Evolutionary conservation across 139 green algal species (phyloP).

Genomic region (Chlamydomonas asymmetrica): DNA sequence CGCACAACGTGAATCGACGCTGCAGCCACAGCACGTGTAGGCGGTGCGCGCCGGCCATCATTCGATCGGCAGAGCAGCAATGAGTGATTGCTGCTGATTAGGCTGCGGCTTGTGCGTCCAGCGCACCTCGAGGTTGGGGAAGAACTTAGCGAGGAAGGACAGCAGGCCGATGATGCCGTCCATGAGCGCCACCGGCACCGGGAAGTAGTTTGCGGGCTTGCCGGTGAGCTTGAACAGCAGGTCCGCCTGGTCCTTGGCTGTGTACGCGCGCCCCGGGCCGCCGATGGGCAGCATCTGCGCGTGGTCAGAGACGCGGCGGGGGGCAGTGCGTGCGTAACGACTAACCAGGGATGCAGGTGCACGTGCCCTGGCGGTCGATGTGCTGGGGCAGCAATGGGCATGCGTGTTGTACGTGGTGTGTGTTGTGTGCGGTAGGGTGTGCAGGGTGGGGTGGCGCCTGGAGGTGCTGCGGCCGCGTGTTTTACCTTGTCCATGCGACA

Average conservation of each 20-base stretch:
- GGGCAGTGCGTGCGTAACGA: too few species aligned
- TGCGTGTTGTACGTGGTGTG: too few species aligned
- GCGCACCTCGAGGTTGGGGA: constrained; percentile 81
- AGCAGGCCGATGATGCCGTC: constrained; percentile 93
- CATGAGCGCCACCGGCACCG: constrained; percentile 94
- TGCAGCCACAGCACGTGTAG: too few species aligned
- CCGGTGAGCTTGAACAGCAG: constrained; percentile 91
- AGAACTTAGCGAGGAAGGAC: constrained; percentile 81
- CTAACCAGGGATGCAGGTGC: too few species aligned
- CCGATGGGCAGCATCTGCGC: constrained; percentile 93
- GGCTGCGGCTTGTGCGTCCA: not conserved
- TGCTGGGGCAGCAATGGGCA: too few species aligned
- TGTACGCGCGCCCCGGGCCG: constrained; percentile 87
- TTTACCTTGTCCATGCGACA: too few species aligned
- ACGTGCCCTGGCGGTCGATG: too few species aligned
- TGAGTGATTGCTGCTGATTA: not conserved
- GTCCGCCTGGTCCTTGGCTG: constrained; percentile 87
- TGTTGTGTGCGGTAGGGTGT: not conserved
- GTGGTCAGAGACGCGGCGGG: too few species aligned
- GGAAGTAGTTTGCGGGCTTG: constrained; percentile 83
- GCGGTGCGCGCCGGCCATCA: too few species aligned
- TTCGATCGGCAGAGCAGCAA: too few species aligned
- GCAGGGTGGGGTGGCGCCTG: not conserved
- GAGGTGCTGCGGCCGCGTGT: too few species aligned
- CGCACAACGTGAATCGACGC: too few species aligned